These are phyloP conservation scores for Saksenaea oblongispora DNA, from an alignment of 371 early-diverging fungal species.

Conservation along the genomic window DNA sequence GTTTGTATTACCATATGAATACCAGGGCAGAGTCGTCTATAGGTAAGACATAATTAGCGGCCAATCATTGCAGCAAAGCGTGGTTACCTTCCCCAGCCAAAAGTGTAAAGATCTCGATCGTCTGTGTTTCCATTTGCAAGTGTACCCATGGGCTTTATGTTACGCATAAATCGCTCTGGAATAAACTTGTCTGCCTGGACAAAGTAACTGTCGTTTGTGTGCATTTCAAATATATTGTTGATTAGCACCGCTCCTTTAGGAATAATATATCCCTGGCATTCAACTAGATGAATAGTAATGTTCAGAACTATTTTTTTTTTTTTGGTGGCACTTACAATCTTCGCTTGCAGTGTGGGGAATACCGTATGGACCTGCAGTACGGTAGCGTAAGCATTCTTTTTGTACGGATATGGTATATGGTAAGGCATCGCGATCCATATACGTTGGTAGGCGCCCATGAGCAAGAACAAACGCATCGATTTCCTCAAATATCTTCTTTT, in stretches of 20 bases:
- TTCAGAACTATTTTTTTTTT: background rate
- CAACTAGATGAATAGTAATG: conserved; percentile 4
- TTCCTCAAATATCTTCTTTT: conserved; percentile 12
- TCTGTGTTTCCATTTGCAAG: conserved; percentile 13
- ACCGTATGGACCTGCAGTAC: conserved; percentile 24
- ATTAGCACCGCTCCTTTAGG: conserved; percentile 13
- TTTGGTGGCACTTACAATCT: conserved; percentile 22
- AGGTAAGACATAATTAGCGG: background rate
- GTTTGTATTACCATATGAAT: background rate
- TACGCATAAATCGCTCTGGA: conserved; percentile 17
- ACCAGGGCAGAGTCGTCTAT: background rate
- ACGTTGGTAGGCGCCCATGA: conserved; percentile 17
- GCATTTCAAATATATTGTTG: conserved; percentile 8
- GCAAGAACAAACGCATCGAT: background rate
- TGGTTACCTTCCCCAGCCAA: conserved; percentile 12
- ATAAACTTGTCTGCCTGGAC: conserved; percentile 13
- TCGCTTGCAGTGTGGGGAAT: conserved; percentile 29
- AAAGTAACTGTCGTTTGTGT: conserved; percentile 6
- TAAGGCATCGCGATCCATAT: conserved; percentile 16
- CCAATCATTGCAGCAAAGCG: background rate
- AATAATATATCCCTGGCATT: conserved; percentile 12
- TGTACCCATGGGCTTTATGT: conserved; percentile 18
- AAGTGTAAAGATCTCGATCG: conserved; percentile 19
- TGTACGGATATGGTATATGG: conserved; percentile 21
- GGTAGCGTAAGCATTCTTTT: conserved; percentile 31